These are phyloP conservation scores for Mycotypha africana DNA, from an alignment of 371 early-diverging fungal species.

Conservation along the genomic window DNA sequence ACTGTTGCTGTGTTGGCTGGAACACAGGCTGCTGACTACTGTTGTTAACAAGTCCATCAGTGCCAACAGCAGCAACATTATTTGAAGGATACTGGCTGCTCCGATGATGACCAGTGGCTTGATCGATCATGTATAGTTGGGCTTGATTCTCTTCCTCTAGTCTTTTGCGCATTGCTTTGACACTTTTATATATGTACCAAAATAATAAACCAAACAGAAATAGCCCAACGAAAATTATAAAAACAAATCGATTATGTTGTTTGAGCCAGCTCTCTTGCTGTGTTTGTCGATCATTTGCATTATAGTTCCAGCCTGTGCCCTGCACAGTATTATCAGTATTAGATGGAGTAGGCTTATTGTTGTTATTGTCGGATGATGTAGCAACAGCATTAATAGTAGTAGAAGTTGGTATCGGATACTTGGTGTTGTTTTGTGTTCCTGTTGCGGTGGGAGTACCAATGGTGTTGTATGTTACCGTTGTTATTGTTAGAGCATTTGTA, in stretches of 20 bases:
- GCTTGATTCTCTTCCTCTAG: constrained; percentile 18
- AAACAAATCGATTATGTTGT: constrained; percentile 26
- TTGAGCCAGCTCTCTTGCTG: constrained; percentile 21
- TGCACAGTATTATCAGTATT: constrained; percentile 8
- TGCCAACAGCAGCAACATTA: neutral
- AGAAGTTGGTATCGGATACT: too few species aligned
- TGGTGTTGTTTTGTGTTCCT: too few species aligned
- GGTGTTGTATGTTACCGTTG: too few species aligned
- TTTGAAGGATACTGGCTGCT: constrained; percentile 1
- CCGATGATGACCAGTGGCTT: constrained; percentile 9
- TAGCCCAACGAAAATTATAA: constrained; percentile 19
- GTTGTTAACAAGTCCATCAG: too few species aligned
- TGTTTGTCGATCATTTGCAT: constrained; percentile 3
- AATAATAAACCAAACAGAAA: constrained; percentile 9
- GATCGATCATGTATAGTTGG: constrained; percentile 23
- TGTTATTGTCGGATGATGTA: neutral
- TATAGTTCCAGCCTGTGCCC: constrained; percentile 17
- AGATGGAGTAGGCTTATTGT: neutral
- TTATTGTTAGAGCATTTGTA: too few species aligned
- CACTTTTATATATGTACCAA: constrained; percentile 21
- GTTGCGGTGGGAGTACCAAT: too few species aligned
- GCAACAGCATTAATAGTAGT: neutral
- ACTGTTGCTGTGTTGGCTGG: too few species aligned
- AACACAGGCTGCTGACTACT: too few species aligned
- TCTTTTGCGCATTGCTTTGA: constrained; percentile 27